Evolutionary conservation across 257 asterid species (phyloP).

Genomic region (Verbascum thapsus): DNA sequence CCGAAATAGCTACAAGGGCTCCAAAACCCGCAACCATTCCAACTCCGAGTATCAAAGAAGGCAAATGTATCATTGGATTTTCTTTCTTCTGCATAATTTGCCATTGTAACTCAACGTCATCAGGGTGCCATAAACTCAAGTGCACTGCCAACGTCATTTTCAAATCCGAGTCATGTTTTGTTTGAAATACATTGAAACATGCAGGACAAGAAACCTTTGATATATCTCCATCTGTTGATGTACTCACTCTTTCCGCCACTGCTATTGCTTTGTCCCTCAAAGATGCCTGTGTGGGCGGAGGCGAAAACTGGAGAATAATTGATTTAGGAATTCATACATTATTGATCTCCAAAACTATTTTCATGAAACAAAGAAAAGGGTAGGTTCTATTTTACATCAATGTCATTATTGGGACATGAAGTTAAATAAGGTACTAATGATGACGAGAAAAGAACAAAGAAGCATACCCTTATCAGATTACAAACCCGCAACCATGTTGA

Average conservation of each 20-base stretch:
- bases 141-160: slow-evolving; percentile 72
- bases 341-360: not conserved
- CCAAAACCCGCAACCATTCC: slow-evolving; percentile 71
- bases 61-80: slow-evolving; percentile 51
- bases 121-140: slow-evolving; percentile 88
- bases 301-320: slow-evolving; percentile 42
- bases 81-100: slow-evolving; percentile 60
- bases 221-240: slow-evolving; percentile 37
- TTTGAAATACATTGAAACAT: slow-evolving; percentile 48
- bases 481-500: slow-evolving; percentile 54
- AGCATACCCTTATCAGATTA: slow-evolving; percentile 51
- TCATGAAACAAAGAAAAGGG: not conserved
- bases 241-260: slow-evolving; percentile 72
- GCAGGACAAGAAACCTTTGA: slow-evolving; percentile 75
- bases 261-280: slow-evolving; percentile 71
- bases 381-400: not conserved
- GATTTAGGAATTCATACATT: not conserved
- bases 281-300: slow-evolving; percentile 31
- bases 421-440: not conserved
- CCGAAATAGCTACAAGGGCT: slow-evolving; percentile 50
- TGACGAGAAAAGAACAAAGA: not conserved
- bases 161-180: slow-evolving; percentile 46
- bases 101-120: slow-evolving; percentile 82
- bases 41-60: slow-evolving; percentile 60
- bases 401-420: slow-evolving; percentile 1